Conservation (phyloP, 2,329 filamentous ascomycete genomes). For the Elsinoe necatrix region DNA sequence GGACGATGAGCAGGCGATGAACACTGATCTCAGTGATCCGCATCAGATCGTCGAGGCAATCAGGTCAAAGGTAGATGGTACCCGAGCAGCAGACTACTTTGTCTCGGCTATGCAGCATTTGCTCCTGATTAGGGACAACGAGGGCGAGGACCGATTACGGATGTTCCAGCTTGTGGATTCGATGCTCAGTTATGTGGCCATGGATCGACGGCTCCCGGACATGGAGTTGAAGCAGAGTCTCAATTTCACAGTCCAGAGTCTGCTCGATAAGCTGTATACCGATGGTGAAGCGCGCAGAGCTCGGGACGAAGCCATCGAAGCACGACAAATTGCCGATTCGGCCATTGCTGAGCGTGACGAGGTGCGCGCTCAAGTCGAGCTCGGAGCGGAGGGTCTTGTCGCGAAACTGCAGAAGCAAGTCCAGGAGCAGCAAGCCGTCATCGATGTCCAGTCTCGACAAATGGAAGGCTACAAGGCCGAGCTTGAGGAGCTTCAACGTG, state of each 20-base stretch:
- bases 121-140: slow-evolving; percentile 82
- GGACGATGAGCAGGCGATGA: slow-evolving; percentile 74
- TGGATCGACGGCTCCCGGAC: slow-evolving; percentile 90
- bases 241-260: slow-evolving; percentile 91
- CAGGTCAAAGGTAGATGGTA: slow-evolving; percentile 71
- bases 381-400: slow-evolving; percentile 88
- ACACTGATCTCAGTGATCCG: slow-evolving; percentile 88
- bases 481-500: slow-evolving; percentile 72
- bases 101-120: slow-evolving; percentile 91
- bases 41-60: slow-evolving; percentile 92
- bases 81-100: slow-evolving; percentile 88
- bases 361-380: slow-evolving; percentile 76
- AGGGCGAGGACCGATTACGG: slow-evolving; percentile 80
- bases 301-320: slow-evolving; percentile 82
- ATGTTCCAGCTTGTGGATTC: slow-evolving; percentile 98
- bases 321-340: slow-evolving; percentile 85
- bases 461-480: slow-evolving; percentile 84
- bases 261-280: slow-evolving; percentile 92
- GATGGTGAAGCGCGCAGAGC: slow-evolving; percentile 91
- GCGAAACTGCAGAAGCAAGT: slow-evolving; percentile 87
- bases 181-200: slow-evolving; percentile 98
- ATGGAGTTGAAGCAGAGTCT: slow-evolving; percentile 97
- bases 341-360: slow-evolving; percentile 96
- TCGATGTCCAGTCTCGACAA: slow-evolving; percentile 79
- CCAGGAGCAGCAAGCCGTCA: slow-evolving; percentile 85